Base-by-base conservation (phyloP, 2,329 filamentous ascomycete genomes). In the Fusarium sp. region DNA sequence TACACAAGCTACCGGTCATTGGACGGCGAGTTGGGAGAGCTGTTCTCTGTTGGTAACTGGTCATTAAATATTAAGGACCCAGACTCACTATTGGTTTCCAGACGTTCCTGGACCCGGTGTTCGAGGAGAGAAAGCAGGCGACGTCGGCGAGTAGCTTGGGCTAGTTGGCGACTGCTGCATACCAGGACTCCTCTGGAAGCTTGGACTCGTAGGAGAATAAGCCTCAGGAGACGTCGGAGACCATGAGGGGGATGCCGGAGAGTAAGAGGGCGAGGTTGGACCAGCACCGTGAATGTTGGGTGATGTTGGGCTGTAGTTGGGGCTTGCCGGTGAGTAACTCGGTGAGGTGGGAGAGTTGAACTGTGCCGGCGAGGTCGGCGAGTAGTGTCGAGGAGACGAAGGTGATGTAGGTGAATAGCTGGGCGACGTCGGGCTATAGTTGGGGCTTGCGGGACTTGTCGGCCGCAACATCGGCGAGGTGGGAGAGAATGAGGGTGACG, bases 291-390 rank as follows among this genome's bases (percentile, higher is more conserved):
- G 80, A 55, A 87, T 81, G 78, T 85, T 88, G 73, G 85, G 90
- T 55, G 88, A 91, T 6, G 90, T 89, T n/a, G 90, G 91, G 76
- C 89, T 92, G 82, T 93, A 93, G 76, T 87, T 90, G 60, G 91
- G 91, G 73, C 89, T 91, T 9, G 90, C 90, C 6, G 91, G 90
- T 6, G 90, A 91, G 81, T 93, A 94, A 67, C 86, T 89, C 40
- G 92, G 92, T 44, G 92, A 94, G 3, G 91, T 92, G 5, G 92
- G 92, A 56, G 92, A 93, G 78, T 90, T 91, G 84, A 93, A 93
- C 78, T 87, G 85, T 15, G 83, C 84, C 44, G 94, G 94, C 70
- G 93, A 96, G 38, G 91, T 96, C 2, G 88, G 88, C 45, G 87
- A 89, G 81, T 90, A 90, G 76, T 88, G 86, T 54, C 83, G 83